These are phyloP conservation scores for Jatropha multifida DNA, from an alignment of 441 rosid genomes.

Conservation along the genomic window DNA sequence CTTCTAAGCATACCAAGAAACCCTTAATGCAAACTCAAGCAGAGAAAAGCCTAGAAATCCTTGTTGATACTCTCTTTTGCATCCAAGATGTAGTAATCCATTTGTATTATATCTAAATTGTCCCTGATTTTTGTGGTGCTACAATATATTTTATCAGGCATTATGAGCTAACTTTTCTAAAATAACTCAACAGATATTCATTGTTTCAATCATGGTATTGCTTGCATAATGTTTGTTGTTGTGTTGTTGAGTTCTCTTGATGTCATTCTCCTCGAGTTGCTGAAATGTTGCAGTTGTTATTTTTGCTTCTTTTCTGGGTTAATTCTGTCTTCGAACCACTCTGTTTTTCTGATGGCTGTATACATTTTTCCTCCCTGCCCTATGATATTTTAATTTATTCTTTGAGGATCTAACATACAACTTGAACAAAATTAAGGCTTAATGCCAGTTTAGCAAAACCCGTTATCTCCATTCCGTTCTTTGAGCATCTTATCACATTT, in stretches of 20 bases:
- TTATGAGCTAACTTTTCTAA: neutral
- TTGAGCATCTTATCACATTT: neutral
- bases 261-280: neutral
- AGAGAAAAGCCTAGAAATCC: neutral
- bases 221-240: neutral
- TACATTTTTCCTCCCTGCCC: neutral
- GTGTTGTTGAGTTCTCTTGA: neutral
- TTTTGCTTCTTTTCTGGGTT: neutral
- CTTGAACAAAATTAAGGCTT: neutral
- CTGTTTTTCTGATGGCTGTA: neutral
- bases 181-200: neutral
- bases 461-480: neutral
- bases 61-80: neutral
- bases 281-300: neutral
- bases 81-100: neutral
- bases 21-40: neutral
- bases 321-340: neutral
- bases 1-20: neutral
- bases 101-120: neutral
- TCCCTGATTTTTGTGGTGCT: neutral
- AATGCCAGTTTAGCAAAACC: neutral
- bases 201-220: neutral
- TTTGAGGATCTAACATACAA: neutral
- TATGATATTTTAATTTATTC: neutral
- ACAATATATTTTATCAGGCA: neutral